phyloP scores from a whole-genome alignment of 257 asterid species.

The Scutellaria baicalensis region DNA sequence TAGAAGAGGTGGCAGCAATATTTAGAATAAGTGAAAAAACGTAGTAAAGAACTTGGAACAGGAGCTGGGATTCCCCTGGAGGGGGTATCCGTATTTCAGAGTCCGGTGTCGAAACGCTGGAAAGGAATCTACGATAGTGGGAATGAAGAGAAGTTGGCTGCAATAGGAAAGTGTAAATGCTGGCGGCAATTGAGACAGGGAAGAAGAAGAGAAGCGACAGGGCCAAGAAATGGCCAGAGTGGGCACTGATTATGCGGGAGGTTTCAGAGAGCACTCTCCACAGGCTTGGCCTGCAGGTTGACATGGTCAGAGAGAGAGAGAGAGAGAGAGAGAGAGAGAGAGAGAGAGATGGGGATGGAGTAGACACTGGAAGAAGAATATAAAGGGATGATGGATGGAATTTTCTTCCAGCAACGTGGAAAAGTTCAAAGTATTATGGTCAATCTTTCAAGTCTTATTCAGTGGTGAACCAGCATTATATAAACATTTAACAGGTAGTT shows the following conservation, averaged over 20 bases:
- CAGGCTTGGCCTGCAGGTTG: conserved; percentile 34
- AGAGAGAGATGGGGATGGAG: not conserved
- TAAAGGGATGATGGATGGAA: not conserved
- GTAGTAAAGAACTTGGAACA: conserved; percentile 18
- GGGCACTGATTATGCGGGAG: conserved; percentile 47
- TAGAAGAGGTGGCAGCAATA: conserved; percentile 37
- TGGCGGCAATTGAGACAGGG: conserved; percentile 39
- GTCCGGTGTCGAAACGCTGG: conserved; percentile 9
- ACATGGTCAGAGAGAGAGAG: conserved; percentile 12
- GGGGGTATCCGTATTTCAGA: not conserved
- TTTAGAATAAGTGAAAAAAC: conserved; percentile 18
- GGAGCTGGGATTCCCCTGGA: not conserved
- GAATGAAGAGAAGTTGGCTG: conserved; percentile 14
- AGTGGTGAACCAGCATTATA: not conserved
- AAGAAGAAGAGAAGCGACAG: conserved; percentile 57
- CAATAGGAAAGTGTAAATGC: conserved; percentile 29
- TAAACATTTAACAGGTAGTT: not conserved
- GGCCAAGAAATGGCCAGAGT: conserved; percentile 57
- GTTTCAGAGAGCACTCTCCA: conserved; percentile 51
- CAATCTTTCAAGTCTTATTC: not conserved
- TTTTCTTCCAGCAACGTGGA: not conserved
- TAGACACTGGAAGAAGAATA: not conserved
- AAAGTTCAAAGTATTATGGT: not conserved
- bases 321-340: not conserved
- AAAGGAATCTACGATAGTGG: conserved; percentile 19